These are phyloP conservation scores for Aspergillus fumigatus DNA, from an alignment of 2,329 filamentous ascomycete genomes.

Conservation along the genomic window DNA sequence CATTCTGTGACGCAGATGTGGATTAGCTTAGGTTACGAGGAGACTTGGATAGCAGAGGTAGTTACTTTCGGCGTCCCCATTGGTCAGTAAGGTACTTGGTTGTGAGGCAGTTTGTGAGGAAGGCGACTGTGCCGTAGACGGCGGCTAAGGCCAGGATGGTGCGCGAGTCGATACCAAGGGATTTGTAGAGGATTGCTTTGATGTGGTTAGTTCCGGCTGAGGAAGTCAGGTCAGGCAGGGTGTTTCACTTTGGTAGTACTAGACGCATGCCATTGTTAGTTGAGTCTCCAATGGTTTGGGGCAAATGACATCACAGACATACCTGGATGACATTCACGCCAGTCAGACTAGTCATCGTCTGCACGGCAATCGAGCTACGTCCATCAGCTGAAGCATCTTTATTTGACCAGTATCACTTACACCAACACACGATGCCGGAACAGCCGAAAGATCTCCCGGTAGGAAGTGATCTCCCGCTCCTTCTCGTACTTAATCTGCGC, in stretches of 20 bases:
- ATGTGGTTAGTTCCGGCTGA: slow-evolving; percentile 26
- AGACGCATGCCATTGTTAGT: background rate
- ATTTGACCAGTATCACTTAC: slow-evolving; percentile 22
- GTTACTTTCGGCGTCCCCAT: slow-evolving; percentile 54
- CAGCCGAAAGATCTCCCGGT: slow-evolving; percentile 49
- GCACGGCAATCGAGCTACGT: slow-evolving; percentile 48
- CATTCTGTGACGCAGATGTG: slow-evolving; percentile 40
- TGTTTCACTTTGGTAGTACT: slow-evolving; percentile 31
- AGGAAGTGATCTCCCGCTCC: slow-evolving; percentile 51
- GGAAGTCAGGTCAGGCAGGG: slow-evolving; percentile 1
- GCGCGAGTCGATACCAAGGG: slow-evolving; percentile 47
- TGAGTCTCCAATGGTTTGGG: background rate
- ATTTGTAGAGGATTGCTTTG: slow-evolving; percentile 51
- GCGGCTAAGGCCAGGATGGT: slow-evolving; percentile 52
- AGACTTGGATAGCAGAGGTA: background rate
- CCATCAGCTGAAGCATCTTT: slow-evolving; percentile 7
- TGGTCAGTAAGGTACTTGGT: slow-evolving; percentile 52
- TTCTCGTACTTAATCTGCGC: slow-evolving; percentile 55
- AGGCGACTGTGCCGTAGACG: slow-evolving; percentile 52
- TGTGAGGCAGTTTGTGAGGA: slow-evolving; percentile 49
- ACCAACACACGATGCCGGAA: slow-evolving; percentile 51
- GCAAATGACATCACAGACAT: slow-evolving; percentile 3
- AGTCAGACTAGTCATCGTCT: slow-evolving; percentile 55
- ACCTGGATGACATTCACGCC: slow-evolving; percentile 56
- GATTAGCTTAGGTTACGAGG: background rate